Evolutionary conservation across 1,284 basidiomycete species (phyloP).

Genomic region (Ceratobasidium sp.): DNA sequence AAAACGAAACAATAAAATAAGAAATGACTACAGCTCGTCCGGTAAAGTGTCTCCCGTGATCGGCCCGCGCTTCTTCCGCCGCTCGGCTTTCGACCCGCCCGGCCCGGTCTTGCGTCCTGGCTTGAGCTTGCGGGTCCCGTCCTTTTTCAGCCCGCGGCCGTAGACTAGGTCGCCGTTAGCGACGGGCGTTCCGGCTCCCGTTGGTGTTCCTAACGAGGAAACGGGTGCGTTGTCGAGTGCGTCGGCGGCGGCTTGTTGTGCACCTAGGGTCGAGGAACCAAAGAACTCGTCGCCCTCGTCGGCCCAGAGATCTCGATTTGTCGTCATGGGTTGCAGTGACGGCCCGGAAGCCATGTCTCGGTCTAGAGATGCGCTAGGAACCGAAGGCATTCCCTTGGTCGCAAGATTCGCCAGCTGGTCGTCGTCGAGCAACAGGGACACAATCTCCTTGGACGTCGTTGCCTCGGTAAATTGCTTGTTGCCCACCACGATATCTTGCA

Average conservation of each 20-base stretch:
- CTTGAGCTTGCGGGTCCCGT: conserved; percentile 36
- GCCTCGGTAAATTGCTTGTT: conserved; percentile 94
- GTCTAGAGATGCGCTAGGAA: conserved; percentile 56
- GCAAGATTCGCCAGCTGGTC: conserved; percentile 76
- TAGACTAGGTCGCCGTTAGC: conserved; percentile 18
- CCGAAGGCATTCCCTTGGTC: conserved; percentile 54
- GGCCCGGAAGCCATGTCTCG: conserved; percentile 52
- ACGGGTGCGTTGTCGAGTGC: conserved; percentile 30
- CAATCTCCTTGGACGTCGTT: conserved; percentile 96
- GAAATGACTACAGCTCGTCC: conserved; percentile 22
- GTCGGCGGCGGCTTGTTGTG: conserved; percentile 36
- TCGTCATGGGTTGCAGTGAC: conserved; percentile 55
- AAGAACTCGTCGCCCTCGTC: conserved; percentile 88
- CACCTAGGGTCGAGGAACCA: conserved; percentile 56
- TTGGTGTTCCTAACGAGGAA: conserved; percentile 8
- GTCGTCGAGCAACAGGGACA: conserved; percentile 94
- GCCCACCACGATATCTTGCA: conserved; percentile 99
- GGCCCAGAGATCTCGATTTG: conserved; percentile 75
- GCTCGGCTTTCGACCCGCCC: conserved; percentile 40
- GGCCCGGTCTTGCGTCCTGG: conserved; percentile 39
- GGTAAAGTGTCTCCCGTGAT: conserved; percentile 37
- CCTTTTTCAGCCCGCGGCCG: conserved; percentile 41
- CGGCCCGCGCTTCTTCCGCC: conserved; percentile 41
- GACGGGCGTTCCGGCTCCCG: conserved; percentile 9
- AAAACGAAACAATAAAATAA: conserved; percentile 20